A percentile compares a stretch with the other conserved stretches of the same genome.
Evolutionary conservation across 1,139 yeast species (phyloP).

Genomic region (Maudiozyma humilis): DNA sequence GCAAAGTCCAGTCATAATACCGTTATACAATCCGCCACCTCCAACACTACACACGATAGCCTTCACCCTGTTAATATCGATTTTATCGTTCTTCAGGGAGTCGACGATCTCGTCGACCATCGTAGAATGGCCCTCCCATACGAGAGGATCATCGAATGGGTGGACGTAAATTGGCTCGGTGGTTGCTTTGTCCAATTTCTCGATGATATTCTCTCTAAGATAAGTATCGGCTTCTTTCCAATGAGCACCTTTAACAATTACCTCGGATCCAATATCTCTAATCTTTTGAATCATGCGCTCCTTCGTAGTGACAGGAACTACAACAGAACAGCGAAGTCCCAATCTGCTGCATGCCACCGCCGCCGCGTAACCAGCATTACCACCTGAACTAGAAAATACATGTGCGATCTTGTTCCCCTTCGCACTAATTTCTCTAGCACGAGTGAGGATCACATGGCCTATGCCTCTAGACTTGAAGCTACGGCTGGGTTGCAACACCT

Average conservation of each 20-base stretch:
- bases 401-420: conserved; percentile 31
- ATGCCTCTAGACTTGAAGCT: conserved; percentile 64
- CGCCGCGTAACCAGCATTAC: conserved; percentile 72
- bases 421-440: conserved; percentile 15
- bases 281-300: conserved; percentile 35
- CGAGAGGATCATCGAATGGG: conserved; percentile 53
- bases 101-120: conserved; percentile 48
- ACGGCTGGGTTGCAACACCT: conserved; percentile 60
- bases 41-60: conserved; percentile 63
- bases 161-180: conserved; percentile 50
- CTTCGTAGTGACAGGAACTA: conserved; percentile 46
- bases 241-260: conserved; percentile 45
- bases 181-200: conserved; percentile 25
- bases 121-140: conserved; percentile 63
- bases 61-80: conserved; percentile 34
- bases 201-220: conserved; percentile 36
- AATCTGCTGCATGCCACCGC: conserved; percentile 47
- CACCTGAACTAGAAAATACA: conserved; percentile 64
- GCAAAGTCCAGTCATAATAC: conserved; percentile 48
- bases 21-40: conserved; percentile 66
- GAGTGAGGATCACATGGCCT: conserved; percentile 38
- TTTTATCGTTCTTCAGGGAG: conserved; percentile 31
- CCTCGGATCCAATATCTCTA: conserved; percentile 42
- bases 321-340: conserved; percentile 50
- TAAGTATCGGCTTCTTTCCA: conserved; percentile 58